These are phyloP conservation scores for Leptographium radiaticola DNA, from an alignment of 2,329 filamentous ascomycete species.

Conservation along the genomic window DNA sequence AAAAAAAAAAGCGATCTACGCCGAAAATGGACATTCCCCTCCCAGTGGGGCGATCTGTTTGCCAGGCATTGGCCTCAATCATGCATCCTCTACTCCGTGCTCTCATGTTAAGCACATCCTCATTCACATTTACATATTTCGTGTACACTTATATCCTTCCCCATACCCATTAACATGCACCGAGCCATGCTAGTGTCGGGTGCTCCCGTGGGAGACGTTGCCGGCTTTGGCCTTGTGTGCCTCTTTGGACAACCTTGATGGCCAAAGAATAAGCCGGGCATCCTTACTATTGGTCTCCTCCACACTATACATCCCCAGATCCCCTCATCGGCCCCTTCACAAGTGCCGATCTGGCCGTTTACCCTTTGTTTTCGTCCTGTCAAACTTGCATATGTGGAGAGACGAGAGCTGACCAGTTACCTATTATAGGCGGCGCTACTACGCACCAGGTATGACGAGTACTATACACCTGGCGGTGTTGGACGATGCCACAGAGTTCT, in stretches of 20 bases:
- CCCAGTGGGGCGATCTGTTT: slow-evolving; percentile 1
- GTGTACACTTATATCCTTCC: not conserved
- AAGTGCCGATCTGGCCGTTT: not conserved
- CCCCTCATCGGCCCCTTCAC: not conserved
- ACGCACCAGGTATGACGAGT: slow-evolving; percentile 55
- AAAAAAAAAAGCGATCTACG: slow-evolving; percentile 8
- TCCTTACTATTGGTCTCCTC: slow-evolving; percentile 4
- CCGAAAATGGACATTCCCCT: slow-evolving; percentile 7
- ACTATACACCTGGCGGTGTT: not conserved
- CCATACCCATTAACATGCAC: not conserved
- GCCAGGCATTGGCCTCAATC: not conserved
- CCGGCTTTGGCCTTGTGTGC: not conserved
- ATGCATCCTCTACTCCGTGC: not conserved
- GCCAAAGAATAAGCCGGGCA: slow-evolving; percentile 1
- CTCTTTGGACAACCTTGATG: slow-evolving; percentile 10
- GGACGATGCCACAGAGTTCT: not conserved
- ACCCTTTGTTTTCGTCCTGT: not conserved
- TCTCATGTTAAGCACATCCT: not conserved
- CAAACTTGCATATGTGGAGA: slow-evolving; percentile 8
- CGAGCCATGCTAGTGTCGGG: slow-evolving; percentile 6
- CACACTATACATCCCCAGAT: not conserved
- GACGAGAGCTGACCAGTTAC: slow-evolving; percentile 15
- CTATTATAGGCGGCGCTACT: slow-evolving; percentile 51
- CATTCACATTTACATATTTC: not conserved
- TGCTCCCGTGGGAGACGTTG: slow-evolving; percentile 3